Conservation (phyloP, 768 basidiomycete genomes). For the Suillus ampliporus region DNA sequence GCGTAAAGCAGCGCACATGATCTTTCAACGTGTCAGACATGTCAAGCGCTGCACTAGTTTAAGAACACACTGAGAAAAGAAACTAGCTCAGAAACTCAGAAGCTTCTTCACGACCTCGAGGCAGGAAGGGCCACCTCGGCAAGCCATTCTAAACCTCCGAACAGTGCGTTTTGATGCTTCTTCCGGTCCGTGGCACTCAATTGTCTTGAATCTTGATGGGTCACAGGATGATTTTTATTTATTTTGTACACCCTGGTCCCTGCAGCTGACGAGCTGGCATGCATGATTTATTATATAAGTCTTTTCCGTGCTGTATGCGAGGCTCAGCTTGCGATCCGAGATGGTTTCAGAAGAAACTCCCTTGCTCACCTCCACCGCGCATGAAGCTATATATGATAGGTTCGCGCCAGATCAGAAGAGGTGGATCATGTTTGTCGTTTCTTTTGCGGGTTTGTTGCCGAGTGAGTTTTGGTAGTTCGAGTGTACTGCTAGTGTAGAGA, state of each 20-base stretch:
- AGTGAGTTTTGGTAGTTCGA: constrained; percentile 44
- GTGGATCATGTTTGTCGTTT: constrained; percentile 59
- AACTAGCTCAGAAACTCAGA: not conserved
- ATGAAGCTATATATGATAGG: constrained; percentile 55
- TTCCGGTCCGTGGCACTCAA: too few species aligned
- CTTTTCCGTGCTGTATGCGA: too few species aligned
- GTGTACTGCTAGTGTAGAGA: not conserved
- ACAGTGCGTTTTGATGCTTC: too few species aligned
- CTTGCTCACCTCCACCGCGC: constrained; percentile 20
- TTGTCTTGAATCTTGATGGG: too few species aligned
- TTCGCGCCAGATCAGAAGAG: constrained; percentile 59
- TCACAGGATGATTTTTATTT: too few species aligned
- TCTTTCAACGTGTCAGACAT: not conserved
- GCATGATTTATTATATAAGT: not conserved
- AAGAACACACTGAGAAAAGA: not conserved
- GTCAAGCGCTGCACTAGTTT: not conserved
- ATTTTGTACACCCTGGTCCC: too few species aligned
- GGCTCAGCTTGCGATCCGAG: not conserved
- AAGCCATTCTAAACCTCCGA: not conserved
- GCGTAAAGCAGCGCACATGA: not conserved
- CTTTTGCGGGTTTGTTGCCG: constrained; percentile 65
- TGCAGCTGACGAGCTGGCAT: too few species aligned
- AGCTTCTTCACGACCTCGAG: not conserved
- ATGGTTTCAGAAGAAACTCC: constrained; percentile 37
- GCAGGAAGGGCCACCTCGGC: not conserved